These are phyloP conservation scores for Acacia pycnantha DNA, from an alignment of 331 rosid species.

Conservation along the genomic window DNA sequence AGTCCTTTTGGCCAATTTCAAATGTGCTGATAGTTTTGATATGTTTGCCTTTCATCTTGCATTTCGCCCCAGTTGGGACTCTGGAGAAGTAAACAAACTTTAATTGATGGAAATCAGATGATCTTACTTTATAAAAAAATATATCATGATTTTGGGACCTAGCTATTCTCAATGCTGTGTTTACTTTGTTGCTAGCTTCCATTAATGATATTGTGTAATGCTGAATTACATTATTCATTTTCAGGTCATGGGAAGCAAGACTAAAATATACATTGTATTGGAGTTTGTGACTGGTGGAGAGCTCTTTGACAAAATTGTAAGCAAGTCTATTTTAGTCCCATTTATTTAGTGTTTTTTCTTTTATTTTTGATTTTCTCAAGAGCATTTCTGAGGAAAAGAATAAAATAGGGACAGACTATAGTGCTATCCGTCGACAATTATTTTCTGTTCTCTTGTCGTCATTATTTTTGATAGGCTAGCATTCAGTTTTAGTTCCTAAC, in stretches of 20 bases:
- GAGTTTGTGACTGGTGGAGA: conserved; percentile 97
- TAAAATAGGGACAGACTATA: background rate
- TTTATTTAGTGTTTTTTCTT: background rate
- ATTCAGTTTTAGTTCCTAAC: conserved; percentile 21
- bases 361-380: conserved; percentile 18
- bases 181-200: conserved; percentile 16
- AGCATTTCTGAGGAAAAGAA: background rate
- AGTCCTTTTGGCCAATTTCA: background rate
- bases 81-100: background rate
- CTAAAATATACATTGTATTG: conserved; percentile 89
- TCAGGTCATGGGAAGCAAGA: conserved; percentile 96
- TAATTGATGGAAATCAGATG: background rate
- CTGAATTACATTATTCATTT: conserved; percentile 6
- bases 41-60: background rate
- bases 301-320: conserved; percentile 97
- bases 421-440: background rate
- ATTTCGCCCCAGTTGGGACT: background rate
- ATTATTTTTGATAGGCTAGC: conserved; percentile 9
- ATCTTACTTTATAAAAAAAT: conserved; percentile 11
- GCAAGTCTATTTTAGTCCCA: conserved; percentile 28
- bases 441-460: background rate
- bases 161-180: background rate
- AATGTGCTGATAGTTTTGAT: background rate
- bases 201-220: conserved; percentile 7
- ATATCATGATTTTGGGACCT: background rate